Percentiles rank a stretch among this genome's conserved stretches.
These are phyloP conservation scores for Actinidia arguta DNA, from an alignment of 179 eudicot genomes.

Conservation along the genomic window DNA sequence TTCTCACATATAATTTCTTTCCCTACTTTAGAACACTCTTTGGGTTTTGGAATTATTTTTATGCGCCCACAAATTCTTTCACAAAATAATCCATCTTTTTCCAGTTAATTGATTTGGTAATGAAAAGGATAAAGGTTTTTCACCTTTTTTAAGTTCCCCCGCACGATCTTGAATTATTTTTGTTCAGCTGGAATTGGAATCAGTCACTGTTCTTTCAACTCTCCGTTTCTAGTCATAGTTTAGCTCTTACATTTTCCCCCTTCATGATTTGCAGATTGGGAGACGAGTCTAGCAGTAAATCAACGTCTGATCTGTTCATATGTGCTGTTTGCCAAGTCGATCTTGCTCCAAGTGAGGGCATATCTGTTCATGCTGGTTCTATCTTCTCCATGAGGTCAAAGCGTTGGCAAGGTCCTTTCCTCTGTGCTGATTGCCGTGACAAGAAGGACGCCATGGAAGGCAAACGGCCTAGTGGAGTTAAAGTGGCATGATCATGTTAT, in stretches of 20 bases:
- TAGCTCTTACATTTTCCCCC: neutral
- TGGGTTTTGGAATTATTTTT: neutral
- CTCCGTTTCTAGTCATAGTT: neutral
- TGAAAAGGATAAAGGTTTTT: too few species aligned
- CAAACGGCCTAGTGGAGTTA: conserved; percentile 84
- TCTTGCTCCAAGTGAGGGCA: conserved; percentile 82
- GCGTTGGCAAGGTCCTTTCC: conserved; percentile 98
- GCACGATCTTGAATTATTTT: neutral
- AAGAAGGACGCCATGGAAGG: conserved; percentile 99
- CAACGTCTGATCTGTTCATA: conserved; percentile 57
- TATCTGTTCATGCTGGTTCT: conserved; percentile 93
- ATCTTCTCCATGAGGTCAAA: conserved; percentile 83
- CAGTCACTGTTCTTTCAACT: neutral
- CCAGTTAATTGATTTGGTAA: too few species aligned
- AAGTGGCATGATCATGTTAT: conserved; percentile 37
- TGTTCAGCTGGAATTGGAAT: neutral
- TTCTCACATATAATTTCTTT: neutral
- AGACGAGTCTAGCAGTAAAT: conserved; percentile 50
- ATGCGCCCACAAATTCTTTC: too few species aligned
- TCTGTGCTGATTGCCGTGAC: conserved; percentile 71
- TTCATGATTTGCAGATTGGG: conserved; percentile 59
- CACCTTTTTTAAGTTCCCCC: too few species aligned
- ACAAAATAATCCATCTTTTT: too few species aligned
- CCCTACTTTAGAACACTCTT: neutral
- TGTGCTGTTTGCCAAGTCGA: conserved; percentile 85